phyloP scores from a whole-genome alignment of 495 filamentous ascomycete species.

The Hypoxylon trugodes region DNA sequence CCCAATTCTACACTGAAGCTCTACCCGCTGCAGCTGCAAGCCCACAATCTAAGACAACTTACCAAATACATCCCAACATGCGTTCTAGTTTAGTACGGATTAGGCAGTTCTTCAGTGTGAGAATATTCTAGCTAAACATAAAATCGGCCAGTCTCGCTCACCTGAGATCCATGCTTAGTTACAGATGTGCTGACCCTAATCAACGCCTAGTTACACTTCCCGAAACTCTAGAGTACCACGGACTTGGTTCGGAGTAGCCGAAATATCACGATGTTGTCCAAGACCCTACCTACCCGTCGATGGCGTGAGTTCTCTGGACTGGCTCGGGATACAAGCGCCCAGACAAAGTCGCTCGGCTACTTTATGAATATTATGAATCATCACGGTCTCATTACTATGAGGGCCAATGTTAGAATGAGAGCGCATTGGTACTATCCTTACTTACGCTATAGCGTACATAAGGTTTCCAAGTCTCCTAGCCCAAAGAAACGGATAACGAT shows the following conservation, averaged over 20 bases:
- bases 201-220: neutral
- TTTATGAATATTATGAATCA: too few relatives aligned
- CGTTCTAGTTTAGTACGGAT: neutral
- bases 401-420: too few relatives aligned
- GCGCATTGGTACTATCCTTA: too few relatives aligned
- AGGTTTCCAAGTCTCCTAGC: neutral
- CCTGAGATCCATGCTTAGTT: neutral
- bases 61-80: too few relatives aligned
- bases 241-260: neutral
- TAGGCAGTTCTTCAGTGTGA: neutral
- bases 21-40: too few relatives aligned
- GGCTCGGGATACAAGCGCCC: neutral
- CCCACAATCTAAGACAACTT: too few relatives aligned
- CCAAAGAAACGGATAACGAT: neutral
- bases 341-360: too few relatives aligned
- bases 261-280: neutral
- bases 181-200: neutral
- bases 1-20: too few relatives aligned
- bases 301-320: neutral
- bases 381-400: too few relatives aligned
- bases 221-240: neutral
- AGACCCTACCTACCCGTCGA: neutral
- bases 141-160: neutral
- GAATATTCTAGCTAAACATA: neutral
- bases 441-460: neutral